Conservation (phyloP, 257 asterid genomes). For the Ilex aquifolium region DNA sequence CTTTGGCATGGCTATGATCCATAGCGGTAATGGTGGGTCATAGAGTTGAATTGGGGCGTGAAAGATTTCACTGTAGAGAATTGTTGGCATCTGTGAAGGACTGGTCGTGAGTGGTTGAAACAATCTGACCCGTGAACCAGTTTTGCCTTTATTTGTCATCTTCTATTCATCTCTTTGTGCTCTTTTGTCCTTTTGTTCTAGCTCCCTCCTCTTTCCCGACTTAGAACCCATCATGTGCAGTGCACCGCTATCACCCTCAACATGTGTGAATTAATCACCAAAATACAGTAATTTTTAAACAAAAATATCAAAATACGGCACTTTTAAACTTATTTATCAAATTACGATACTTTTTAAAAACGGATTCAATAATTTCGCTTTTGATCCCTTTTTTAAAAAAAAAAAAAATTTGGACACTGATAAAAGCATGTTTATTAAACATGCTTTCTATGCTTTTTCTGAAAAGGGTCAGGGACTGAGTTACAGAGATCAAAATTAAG, state of each 20-base stretch:
- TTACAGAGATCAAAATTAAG: neutral
- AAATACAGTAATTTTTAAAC: too few relatives aligned
- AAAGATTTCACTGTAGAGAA: constrained; percentile 26
- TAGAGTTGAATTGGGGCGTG: constrained; percentile 14
- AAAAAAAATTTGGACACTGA: too few relatives aligned
- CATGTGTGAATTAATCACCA: too few relatives aligned
- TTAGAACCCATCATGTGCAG: constrained; percentile 25
- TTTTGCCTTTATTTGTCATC: constrained; percentile 42
- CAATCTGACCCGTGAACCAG: constrained; percentile 65
- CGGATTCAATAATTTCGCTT: too few relatives aligned
- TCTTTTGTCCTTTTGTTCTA: constrained; percentile 6
- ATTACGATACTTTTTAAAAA: too few relatives aligned
- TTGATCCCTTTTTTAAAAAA: too few relatives aligned
- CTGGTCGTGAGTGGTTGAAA: constrained; percentile 38
- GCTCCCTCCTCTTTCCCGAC: constrained; percentile 9
- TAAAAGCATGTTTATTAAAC: too few relatives aligned
- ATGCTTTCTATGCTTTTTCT: too few relatives aligned
- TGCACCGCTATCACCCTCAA: constrained; percentile 14
- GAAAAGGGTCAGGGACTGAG: too few relatives aligned
- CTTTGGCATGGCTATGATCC: neutral
- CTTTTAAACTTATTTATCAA: too few relatives aligned
- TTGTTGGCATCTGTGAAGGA: constrained; percentile 33
- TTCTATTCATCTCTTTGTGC: constrained; percentile 32
- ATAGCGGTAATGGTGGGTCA: constrained; percentile 14
- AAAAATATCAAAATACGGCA: too few relatives aligned